Conservation (phyloP, 78 protist genomes). For the Salpingoeca rosetta region DNA sequence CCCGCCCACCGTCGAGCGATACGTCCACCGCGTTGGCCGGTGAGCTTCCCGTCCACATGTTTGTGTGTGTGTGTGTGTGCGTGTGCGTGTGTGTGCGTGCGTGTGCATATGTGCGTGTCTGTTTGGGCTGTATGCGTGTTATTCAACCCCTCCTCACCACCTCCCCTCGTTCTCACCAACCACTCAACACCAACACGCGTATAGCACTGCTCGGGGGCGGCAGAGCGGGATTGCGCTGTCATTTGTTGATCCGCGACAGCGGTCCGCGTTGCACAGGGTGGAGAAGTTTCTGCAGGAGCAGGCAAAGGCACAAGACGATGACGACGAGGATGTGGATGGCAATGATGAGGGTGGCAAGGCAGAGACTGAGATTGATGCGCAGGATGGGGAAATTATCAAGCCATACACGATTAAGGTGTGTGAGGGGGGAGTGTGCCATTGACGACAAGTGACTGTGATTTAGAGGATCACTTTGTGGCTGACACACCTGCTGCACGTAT, state of each 20-base stretch:
- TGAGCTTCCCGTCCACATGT: background rate
- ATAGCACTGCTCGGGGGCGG: background rate
- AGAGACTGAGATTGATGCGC: background rate
- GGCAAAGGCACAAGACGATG: too few species aligned
- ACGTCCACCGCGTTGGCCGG: constrained; percentile 64
- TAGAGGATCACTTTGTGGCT: background rate
- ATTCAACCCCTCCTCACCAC: background rate
- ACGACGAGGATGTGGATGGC: too few species aligned
- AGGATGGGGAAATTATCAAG: background rate
- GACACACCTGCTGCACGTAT: background rate
- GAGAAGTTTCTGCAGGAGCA: too few species aligned
- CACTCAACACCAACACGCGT: background rate
- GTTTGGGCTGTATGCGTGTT: background rate
- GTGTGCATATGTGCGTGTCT: background rate
- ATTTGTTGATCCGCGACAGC: background rate
- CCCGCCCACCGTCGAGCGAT: constrained; percentile 3
- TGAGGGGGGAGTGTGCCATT: too few species aligned
- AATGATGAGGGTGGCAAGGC: too few species aligned
- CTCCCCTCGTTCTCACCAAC: background rate
- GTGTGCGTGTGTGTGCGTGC: background rate
- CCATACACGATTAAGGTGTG: background rate
- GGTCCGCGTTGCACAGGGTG: background rate
- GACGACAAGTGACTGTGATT: too few species aligned
- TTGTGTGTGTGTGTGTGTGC: background rate
- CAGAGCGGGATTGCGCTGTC: background rate